Evolutionary conservation across 2,329 filamentous ascomycete genomes (phyloP).

Genomic region (Domatiomyces globalis): DNA sequence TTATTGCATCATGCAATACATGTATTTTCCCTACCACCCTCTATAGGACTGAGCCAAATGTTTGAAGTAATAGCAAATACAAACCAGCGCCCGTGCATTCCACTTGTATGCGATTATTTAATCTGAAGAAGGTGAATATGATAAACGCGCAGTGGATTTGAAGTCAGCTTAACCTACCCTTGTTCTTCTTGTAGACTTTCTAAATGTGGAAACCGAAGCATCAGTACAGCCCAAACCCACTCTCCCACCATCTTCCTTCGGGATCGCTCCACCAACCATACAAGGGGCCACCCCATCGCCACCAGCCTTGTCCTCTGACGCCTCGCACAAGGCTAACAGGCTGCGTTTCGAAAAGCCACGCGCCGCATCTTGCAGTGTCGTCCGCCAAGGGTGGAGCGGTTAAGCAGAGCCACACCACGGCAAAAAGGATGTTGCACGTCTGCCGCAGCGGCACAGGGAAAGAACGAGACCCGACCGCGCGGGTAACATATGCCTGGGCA

Average conservation of each 20-base stretch:
- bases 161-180: no score
- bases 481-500: conserved; percentile 37
- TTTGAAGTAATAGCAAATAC: no score
- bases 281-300: conserved; percentile 44
- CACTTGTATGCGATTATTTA: no score
- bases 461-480: conserved; percentile 24
- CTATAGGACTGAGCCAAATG: no score
- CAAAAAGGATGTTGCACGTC: conserved; percentile 47
- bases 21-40: no score
- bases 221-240: background rate
- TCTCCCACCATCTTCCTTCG: background rate
- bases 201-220: no score
- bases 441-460: conserved; percentile 37
- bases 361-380: conserved; percentile 57
- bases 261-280: background rate
- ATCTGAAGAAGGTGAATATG: no score
- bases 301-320: conserved; percentile 50
- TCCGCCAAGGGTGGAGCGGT: conserved; percentile 56
- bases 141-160: no score
- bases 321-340: conserved; percentile 57
- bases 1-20: no score
- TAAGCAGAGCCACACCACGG: conserved; percentile 51
- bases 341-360: conserved; percentile 75
- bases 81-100: no score
- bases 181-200: no score